A percentile compares a stretch with the other conserved stretches of the same genome.
phyloP scores from a whole-genome alignment of 108 stramenopile genomes.

The Stephanodiscus triporus region DNA sequence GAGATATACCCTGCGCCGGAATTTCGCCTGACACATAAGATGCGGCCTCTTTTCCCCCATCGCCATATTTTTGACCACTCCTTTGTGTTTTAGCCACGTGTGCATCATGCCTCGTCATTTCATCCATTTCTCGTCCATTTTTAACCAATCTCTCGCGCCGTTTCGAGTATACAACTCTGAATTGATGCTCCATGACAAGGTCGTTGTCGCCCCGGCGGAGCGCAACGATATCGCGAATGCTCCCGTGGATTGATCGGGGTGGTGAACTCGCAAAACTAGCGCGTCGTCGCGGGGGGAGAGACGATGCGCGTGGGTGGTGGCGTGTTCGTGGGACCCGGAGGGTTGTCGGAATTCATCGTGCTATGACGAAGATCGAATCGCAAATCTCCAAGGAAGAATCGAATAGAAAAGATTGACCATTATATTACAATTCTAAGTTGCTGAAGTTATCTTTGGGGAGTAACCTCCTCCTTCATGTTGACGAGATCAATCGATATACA shows the following conservation, averaged over 20 bases:
- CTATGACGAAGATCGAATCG: conserved; percentile 23
- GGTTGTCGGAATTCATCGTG: conserved; percentile 43
- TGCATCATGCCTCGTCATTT: no score
- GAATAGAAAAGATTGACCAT: background rate
- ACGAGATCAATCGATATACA: background rate
- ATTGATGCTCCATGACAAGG: conserved; percentile 82
- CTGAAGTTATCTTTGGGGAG: background rate
- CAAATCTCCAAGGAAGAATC: background rate
- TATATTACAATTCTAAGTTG: background rate
- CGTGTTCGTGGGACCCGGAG: conserved; percentile 38
- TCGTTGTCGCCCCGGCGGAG: conserved; percentile 69
- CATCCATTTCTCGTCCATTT: no score
- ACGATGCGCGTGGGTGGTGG: background rate
- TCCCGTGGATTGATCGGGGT: conserved; percentile 62
- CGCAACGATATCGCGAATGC: conserved; percentile 79
- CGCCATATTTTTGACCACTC: no score
- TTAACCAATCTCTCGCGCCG: no score
- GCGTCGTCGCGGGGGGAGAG: background rate
- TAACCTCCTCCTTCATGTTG: background rate
- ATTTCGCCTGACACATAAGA: conserved; percentile 67
- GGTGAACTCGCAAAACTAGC: conserved; percentile 26
- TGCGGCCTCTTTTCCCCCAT: no score
- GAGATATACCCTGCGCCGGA: conserved; percentile 78
- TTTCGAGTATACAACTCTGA: conserved; percentile 72
- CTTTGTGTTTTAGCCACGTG: no score